Evolutionary conservation across 2,329 filamentous ascomycete genomes (phyloP).

Genomic region (Ophiostoma tasmaniense): DNA sequence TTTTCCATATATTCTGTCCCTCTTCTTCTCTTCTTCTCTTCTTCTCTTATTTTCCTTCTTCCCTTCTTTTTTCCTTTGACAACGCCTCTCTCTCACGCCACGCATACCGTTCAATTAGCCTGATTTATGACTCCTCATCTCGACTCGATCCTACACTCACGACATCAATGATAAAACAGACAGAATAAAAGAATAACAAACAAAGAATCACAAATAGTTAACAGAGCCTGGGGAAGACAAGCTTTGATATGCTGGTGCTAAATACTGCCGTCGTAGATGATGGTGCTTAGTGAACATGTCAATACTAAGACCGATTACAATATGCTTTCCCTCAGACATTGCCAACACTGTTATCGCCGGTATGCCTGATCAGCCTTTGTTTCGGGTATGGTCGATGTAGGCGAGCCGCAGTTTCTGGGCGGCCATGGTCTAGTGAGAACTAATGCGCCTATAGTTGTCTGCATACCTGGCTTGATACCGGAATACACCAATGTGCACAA

Average conservation of each 20-base stretch:
- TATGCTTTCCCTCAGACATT: too few species aligned
- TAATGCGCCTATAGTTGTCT: background rate
- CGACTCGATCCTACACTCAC: background rate
- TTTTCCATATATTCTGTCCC: constrained; percentile 8
- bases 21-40: constrained; percentile 3
- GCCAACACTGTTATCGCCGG: too few species aligned
- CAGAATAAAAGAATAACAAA: background rate
- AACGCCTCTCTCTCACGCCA: background rate
- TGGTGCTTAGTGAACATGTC: too few species aligned
- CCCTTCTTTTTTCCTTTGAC: background rate
- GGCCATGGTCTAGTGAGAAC: background rate
- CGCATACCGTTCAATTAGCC: background rate
- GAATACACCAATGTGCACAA: background rate
- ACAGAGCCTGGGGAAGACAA: background rate
- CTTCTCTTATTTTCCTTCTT: background rate
- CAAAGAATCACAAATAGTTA: background rate
- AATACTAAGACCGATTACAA: too few species aligned
- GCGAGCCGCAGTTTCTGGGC: background rate
- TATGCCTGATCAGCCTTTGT: background rate
- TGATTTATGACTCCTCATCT: background rate
- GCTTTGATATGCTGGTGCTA: background rate
- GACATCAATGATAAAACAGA: background rate
- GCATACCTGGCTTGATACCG: too few species aligned
- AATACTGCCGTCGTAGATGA: background rate
- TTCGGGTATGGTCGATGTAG: background rate